Evolutionary conservation across 2,329 filamentous ascomycete species (phyloP).

Genomic region (Metarhizium sp.): DNA sequence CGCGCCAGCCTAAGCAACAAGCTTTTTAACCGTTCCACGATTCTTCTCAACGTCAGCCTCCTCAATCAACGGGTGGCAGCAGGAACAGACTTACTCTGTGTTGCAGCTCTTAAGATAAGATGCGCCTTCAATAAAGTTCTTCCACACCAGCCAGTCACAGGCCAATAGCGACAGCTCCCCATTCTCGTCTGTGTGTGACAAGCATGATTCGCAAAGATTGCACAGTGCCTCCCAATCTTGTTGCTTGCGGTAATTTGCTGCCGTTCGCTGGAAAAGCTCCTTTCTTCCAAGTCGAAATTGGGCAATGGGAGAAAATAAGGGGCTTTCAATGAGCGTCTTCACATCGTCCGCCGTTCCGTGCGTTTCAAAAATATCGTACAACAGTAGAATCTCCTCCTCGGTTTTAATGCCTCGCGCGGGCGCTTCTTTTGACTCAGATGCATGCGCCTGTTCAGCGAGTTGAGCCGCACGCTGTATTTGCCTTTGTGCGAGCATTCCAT

Average conservation of each 20-base stretch:
- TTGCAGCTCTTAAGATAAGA: conserved; percentile 20
- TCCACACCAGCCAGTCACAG: conserved; percentile 34
- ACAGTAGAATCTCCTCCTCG: conserved; percentile 41
- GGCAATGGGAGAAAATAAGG: conserved; percentile 29
- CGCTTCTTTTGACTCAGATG: conserved; percentile 9
- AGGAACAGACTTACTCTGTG: conserved; percentile 20
- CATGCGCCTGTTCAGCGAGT: conserved; percentile 26
- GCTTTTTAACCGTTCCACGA: conserved; percentile 16
- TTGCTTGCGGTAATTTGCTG: conserved; percentile 26
- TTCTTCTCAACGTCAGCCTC: conserved; percentile 14
- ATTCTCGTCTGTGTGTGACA: conserved; percentile 27
- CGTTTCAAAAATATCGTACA: conserved; percentile 36
- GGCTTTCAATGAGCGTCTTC: conserved; percentile 27
- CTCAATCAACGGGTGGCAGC: not conserved
- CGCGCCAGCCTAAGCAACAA: conserved; percentile 22
- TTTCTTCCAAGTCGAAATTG: conserved; percentile 39
- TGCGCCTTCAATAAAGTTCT: conserved; percentile 29
- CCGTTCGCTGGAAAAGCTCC: conserved; percentile 33
- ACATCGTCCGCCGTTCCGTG: conserved; percentile 34
- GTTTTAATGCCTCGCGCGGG: conserved; percentile 26
- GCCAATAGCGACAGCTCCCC: conserved; percentile 31
- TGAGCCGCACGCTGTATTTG: conserved; percentile 42
- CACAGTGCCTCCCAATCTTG: conserved; percentile 34
- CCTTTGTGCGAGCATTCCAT: conserved; percentile 39
- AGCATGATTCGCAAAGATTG: conserved; percentile 32